A percentile compares a stretch with the other conserved stretches of the same genome.
Conservation (phyloP, 345 rosid genomes). For the Gossypium herbaceum region DNA sequence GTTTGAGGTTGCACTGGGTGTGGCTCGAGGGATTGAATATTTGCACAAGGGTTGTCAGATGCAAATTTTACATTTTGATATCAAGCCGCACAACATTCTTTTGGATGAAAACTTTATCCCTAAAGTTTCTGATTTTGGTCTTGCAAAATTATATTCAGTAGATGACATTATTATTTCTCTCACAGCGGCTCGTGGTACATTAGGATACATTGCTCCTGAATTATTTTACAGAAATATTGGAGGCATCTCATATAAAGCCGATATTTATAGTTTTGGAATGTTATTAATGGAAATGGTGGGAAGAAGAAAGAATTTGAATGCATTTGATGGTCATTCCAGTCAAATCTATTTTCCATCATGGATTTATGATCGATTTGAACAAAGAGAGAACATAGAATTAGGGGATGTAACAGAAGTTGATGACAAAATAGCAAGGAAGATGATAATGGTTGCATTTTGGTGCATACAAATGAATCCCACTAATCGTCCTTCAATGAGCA, state of each 20-base stretch:
- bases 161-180: not conserved
- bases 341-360: not conserved
- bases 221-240: too few relatives aligned
- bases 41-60: slow-evolving; percentile 9
- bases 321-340: not conserved
- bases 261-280: too few relatives aligned
- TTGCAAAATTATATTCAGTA: not conserved
- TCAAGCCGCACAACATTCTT: not conserved
- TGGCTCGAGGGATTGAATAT: slow-evolving; percentile 21
- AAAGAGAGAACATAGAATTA: not conserved
- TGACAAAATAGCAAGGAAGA: not conserved
- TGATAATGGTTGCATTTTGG: not conserved
- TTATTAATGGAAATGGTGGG: too few relatives aligned
- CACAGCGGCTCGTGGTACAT: not conserved
- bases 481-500: not conserved
- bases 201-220: too few relatives aligned
- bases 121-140: not conserved
- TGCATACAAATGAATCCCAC: not conserved
- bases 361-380: not conserved
- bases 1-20: not conserved
- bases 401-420: not conserved
- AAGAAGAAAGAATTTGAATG: too few relatives aligned
- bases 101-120: not conserved
- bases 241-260: too few relatives aligned
- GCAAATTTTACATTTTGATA: slow-evolving; percentile 18